Conservation (phyloP, 2,329 filamentous ascomycete species). For the Fusarium albidum region DNA sequence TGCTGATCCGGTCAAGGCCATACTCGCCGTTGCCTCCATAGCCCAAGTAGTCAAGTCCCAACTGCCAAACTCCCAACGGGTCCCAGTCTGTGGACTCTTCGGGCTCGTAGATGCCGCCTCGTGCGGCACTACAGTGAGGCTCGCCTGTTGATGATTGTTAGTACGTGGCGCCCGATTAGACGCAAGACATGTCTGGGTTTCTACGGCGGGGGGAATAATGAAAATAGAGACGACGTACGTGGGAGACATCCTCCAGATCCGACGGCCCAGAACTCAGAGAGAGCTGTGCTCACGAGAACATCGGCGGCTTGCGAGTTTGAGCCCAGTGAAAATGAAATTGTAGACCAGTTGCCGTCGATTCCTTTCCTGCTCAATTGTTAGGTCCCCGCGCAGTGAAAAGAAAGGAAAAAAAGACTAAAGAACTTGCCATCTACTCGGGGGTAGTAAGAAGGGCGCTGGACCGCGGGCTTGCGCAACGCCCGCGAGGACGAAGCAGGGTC, state of each 20-base stretch:
- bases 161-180: slow-evolving; percentile 1
- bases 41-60: slow-evolving; percentile 67
- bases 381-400: not conserved
- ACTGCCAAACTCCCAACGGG: slow-evolving; percentile 65
- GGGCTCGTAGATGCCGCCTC: slow-evolving; percentile 67
- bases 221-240: slow-evolving; percentile 48
- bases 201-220: not conserved
- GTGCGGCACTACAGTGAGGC: slow-evolving; percentile 60
- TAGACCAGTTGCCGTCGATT: slow-evolving; percentile 76
- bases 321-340: slow-evolving; percentile 65
- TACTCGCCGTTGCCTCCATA: slow-evolving; percentile 70
- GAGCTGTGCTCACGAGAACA: slow-evolving; percentile 67
- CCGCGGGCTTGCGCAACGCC: slow-evolving; percentile 26
- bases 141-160: slow-evolving; percentile 48
- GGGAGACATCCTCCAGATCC: slow-evolving; percentile 63
- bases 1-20: slow-evolving; percentile 61
- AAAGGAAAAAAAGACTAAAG: not conserved
- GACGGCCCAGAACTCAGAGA: slow-evolving; percentile 77
- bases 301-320: slow-evolving; percentile 47
- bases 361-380: slow-evolving; percentile 58
- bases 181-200: not conserved
- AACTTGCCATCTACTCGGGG: slow-evolving; percentile 34
- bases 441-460: slow-evolving; percentile 33
- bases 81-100: slow-evolving; percentile 65
- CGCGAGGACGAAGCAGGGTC: slow-evolving; percentile 23